These are phyloP conservation scores for Daldinia caldariorum DNA, from an alignment of 495 filamentous ascomycete genomes.

Conservation along the genomic window DNA sequence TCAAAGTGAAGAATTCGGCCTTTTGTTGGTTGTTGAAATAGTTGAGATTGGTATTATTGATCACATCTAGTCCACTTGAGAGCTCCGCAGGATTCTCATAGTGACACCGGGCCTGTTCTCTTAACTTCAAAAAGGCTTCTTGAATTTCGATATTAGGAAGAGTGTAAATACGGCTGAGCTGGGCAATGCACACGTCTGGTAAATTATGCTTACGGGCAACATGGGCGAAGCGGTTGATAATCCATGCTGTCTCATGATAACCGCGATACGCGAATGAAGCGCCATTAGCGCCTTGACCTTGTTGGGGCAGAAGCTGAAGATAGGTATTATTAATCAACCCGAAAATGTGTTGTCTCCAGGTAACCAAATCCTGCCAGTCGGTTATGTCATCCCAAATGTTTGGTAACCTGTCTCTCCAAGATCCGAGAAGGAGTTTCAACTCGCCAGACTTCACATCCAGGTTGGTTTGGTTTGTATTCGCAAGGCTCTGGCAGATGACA, in stretches of 20 bases:
- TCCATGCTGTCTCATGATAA: conserved; percentile 99
- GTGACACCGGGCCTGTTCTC: conserved; percentile 97
- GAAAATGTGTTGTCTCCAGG: conserved; percentile 99
- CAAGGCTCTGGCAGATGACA: conserved; percentile 89
- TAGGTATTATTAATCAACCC: conserved; percentile 95
- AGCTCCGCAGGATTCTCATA: conserved; percentile 95
- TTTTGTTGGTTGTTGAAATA: conserved; percentile 97
- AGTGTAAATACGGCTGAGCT: conserved; percentile 97
- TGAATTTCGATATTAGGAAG: conserved; percentile 99
- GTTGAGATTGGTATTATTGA: conserved; percentile 99
- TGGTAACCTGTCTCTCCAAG: conserved; percentile 94
- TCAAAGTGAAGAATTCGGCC: conserved; percentile 98
- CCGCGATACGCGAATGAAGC: conserved; percentile 93
- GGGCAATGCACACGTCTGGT: conserved; percentile 95
- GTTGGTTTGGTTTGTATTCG: conserved; percentile 82
- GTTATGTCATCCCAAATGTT: conserved; percentile 99
- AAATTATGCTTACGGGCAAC: conserved; percentile 97
- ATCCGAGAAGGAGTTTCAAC: conserved; percentile 90
- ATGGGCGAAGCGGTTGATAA: conserved; percentile 98
- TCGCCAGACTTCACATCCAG: conserved; percentile 95
- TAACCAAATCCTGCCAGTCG: conserved; percentile 97
- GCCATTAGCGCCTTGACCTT: conserved; percentile 80
- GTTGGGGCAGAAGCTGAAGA: conserved; percentile 81
- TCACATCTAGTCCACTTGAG: conserved; percentile 92
- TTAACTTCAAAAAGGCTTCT: conserved; percentile 95